Evolutionary conservation across 1,284 basidiomycete genomes (phyloP).

Genomic region (Microbotryomycetes sp.): DNA sequence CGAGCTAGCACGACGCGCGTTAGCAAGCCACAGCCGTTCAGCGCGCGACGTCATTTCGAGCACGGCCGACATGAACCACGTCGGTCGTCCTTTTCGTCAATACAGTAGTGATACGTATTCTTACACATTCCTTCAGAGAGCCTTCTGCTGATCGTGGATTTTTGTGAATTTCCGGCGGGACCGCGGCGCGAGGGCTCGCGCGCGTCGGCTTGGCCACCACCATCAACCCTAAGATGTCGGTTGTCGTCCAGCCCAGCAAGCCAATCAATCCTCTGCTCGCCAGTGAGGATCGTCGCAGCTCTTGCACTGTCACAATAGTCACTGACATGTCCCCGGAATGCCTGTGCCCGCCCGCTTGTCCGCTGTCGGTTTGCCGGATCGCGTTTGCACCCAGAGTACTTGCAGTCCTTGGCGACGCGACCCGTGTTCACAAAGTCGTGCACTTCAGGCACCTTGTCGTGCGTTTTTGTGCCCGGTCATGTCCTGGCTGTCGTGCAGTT

Average conservation of each 20-base stretch:
- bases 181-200: neutral
- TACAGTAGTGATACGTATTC: too few relatives aligned
- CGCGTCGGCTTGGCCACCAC: neutral
- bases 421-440: conserved; percentile 34
- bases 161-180: too few relatives aligned
- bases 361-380: neutral
- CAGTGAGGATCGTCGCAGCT: conserved; percentile 1
- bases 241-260: conserved; percentile 16
- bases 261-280: conserved; percentile 26
- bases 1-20: too few relatives aligned
- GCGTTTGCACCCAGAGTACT: conserved; percentile 28
- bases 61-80: too few relatives aligned
- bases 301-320: too few relatives aligned
- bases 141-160: too few relatives aligned
- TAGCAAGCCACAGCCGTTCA: too few relatives aligned
- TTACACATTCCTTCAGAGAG: too few relatives aligned
- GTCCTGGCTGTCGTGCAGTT: neutral
- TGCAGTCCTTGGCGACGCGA: conserved; percentile 23
- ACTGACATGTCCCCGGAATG: too few relatives aligned
- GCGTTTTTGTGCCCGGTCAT: neutral
- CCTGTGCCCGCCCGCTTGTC: neutral
- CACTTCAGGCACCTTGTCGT: conserved; percentile 24
- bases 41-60: too few relatives aligned
- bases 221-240: conserved; percentile 5
- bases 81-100: too few relatives aligned